Conservation (phyloP, 495 filamentous ascomycete species). For the Zalerion maritima region DNA sequence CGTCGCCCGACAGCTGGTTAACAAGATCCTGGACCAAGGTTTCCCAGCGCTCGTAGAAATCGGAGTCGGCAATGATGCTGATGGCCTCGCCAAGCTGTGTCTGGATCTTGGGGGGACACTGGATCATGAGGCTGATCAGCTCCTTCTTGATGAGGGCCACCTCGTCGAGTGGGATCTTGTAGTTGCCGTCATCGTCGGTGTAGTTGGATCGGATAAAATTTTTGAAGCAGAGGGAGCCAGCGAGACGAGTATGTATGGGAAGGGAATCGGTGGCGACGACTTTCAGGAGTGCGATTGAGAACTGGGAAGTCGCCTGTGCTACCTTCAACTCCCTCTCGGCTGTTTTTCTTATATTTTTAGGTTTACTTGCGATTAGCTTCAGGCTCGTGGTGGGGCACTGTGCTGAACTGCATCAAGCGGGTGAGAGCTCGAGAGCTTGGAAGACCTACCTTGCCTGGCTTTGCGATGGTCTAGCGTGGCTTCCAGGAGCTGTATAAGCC, state of each 20-base stretch:
- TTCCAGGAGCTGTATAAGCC: slow-evolving; percentile 69
- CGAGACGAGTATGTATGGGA: slow-evolving; percentile 62
- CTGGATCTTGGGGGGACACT: slow-evolving; percentile 72
- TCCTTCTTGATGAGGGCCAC: slow-evolving; percentile 82
- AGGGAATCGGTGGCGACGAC: slow-evolving; percentile 63
- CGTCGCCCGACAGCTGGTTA: slow-evolving; percentile 60
- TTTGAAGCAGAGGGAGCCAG: slow-evolving; percentile 94
- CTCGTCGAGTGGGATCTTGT: slow-evolving; percentile 69
- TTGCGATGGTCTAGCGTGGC: slow-evolving; percentile 72
- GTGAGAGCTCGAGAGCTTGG: slow-evolving; percentile 2
- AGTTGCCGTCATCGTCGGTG: slow-evolving; percentile 81
- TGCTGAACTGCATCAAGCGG: background rate
- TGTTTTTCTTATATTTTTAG: slow-evolving; percentile 24
- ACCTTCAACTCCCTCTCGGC: slow-evolving; percentile 65
- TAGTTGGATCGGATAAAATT: slow-evolving; percentile 92
- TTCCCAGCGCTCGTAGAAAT: slow-evolving; percentile 93
- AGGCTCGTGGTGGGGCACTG: slow-evolving; percentile 1
- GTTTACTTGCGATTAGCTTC: background rate
- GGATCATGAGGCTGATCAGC: slow-evolving; percentile 92
- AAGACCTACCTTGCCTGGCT: slow-evolving; percentile 67
- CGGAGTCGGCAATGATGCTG: slow-evolving; percentile 92
- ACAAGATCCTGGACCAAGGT: slow-evolving; percentile 86
- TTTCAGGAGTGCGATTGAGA: slow-evolving; percentile 74
- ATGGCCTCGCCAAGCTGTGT: slow-evolving; percentile 90
- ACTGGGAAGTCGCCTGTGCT: slow-evolving; percentile 66